Evolutionary conservation across 129 eudicot species (phyloP).

Genomic region (Flaveria sonorensis): DNA sequence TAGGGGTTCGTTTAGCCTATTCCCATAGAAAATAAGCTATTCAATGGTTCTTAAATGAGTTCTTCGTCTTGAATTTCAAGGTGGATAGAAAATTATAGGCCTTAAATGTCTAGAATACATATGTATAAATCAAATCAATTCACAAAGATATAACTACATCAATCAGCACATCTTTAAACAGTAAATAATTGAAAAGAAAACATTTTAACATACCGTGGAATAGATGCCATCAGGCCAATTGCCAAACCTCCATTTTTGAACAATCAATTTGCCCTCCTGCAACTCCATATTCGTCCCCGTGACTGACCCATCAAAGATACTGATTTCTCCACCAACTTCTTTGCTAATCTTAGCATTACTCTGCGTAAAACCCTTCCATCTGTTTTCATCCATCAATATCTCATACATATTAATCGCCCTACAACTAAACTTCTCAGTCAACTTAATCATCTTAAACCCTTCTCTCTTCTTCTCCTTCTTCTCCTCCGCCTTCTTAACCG

Average conservation of each 20-base stretch:
- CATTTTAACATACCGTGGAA: conserved; percentile 52
- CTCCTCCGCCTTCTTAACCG: conserved; percentile 34
- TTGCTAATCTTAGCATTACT: conserved; percentile 88
- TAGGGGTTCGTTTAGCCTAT: too few relatives aligned
- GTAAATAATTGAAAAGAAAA: background rate
- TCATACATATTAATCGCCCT: conserved; percentile 81
- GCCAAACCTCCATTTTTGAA: conserved; percentile 95
- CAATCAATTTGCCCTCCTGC: conserved; percentile 87
- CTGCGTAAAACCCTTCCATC: conserved; percentile 98
- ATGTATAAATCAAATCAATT: too few relatives aligned
- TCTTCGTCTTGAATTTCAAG: too few relatives aligned
- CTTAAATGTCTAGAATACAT: background rate
- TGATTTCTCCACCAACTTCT: conserved; percentile 88
- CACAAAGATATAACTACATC: too few relatives aligned
- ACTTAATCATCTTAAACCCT: conserved; percentile 81
- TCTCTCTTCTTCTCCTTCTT: conserved; percentile 52
- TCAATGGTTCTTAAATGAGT: too few relatives aligned
- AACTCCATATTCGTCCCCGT: conserved; percentile 78
- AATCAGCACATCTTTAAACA: too few relatives aligned
- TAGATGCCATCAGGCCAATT: conserved; percentile 90
- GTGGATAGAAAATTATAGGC: background rate
- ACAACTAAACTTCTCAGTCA: conserved; percentile 90
- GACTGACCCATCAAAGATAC: conserved; percentile 84
- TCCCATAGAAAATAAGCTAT: too few relatives aligned
- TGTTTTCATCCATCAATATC: conserved; percentile 97